These are phyloP conservation scores for Antitrichia curtipendula DNA, from an alignment of 225 moss, liverwort and hornwort species.

Conservation along the genomic window DNA sequence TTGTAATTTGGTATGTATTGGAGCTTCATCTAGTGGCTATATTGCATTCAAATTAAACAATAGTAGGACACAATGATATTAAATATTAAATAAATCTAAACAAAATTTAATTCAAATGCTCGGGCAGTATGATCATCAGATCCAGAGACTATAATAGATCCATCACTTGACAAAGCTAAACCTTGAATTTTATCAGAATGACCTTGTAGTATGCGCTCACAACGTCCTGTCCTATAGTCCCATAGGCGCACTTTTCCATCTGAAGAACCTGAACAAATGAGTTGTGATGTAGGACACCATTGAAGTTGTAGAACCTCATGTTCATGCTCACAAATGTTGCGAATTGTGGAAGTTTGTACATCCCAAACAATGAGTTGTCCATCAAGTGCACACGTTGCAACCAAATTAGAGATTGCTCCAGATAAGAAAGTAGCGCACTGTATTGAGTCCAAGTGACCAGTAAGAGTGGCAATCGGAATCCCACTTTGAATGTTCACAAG, in stretches of 20 bases:
- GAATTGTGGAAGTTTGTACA: neutral
- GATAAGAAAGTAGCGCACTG: neutral
- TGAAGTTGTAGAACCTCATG: neutral
- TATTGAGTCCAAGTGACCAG: neutral
- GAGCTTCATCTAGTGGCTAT: neutral
- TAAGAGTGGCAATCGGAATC: neutral
- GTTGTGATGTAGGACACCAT: neutral
- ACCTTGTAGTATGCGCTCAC: neutral
- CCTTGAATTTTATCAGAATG: neutral
- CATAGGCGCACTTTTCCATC: neutral
- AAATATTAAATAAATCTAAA: neutral
- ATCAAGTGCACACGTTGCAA: neutral
- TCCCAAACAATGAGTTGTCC: neutral
- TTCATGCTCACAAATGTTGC: neutral
- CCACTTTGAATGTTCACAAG: neutral
- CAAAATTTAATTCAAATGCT: neutral
- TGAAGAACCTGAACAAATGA: neutral
- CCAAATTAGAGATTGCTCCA: neutral
- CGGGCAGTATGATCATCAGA: neutral
- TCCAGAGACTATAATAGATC: neutral
- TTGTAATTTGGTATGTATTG: neutral
- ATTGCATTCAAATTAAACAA: fast-evolving
- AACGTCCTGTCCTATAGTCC: neutral
- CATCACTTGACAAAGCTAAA: neutral
- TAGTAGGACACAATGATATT: neutral